phyloP scores from a whole-genome alignment of 257 asterid genomes.

The Plantago ovata region DNA sequence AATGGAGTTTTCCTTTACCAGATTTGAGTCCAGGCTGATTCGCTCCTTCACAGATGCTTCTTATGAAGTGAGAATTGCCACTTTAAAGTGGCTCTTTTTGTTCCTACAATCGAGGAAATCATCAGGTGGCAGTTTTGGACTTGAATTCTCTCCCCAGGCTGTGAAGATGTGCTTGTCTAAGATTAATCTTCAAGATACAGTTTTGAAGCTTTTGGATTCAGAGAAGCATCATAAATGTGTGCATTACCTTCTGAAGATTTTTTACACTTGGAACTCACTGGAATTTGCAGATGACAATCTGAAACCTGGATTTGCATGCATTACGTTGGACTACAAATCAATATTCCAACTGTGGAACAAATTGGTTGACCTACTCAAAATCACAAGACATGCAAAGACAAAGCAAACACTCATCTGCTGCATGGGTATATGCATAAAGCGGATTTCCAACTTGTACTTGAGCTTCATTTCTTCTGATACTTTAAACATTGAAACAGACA shows the following conservation, averaged over 20 bases:
- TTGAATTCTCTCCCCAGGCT: constrained; percentile 36
- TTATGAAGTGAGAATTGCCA: constrained; percentile 82
- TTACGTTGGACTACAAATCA: constrained; percentile 45
- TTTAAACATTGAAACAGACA: constrained; percentile 22
- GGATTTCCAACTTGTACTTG: constrained; percentile 38
- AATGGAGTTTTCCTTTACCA: constrained; percentile 33
- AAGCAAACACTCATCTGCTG: constrained; percentile 72
- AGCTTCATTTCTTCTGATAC: constrained; percentile 33
- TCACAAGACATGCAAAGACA: constrained; percentile 75
- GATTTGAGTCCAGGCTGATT: constrained; percentile 57
- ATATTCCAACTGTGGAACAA: constrained; percentile 64
- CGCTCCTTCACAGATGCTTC: constrained; percentile 60
- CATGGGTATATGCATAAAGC: constrained; percentile 81
- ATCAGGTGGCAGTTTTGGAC: constrained; percentile 22
- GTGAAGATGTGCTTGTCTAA: constrained; percentile 41
- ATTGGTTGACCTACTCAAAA: constrained; percentile 62
- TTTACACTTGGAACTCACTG: constrained; percentile 72
- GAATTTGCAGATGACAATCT: constrained; percentile 34
- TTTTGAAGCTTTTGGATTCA: constrained; percentile 49
- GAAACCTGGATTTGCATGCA: constrained; percentile 39
- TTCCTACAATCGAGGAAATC: constrained; percentile 45
- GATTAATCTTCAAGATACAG: constrained; percentile 51
- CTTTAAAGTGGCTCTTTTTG: constrained; percentile 80
- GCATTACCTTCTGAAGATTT: constrained; percentile 67
- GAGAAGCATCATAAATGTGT: constrained; percentile 84